A percentile compares a stretch with the other conserved stretches of the same genome.
These are phyloP conservation scores for Oemleria cerasiformis DNA, from an alignment of 306 rosid genomes.

Conservation along the genomic window DNA sequence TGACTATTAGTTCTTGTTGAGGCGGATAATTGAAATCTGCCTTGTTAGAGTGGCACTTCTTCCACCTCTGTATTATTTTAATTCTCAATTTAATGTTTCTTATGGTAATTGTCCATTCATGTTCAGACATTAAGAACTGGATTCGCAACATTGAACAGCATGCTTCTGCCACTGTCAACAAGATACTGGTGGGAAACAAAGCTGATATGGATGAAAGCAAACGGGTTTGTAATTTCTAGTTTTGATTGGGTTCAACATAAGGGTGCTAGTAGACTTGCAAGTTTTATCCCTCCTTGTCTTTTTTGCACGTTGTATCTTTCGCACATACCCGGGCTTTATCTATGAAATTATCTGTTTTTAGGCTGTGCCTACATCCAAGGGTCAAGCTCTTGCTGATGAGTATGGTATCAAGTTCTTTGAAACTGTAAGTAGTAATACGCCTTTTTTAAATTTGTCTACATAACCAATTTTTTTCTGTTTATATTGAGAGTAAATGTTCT, in stretches of 20 bases:
- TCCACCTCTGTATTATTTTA: neutral
- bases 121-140: slow-evolving; percentile 80
- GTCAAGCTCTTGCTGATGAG: slow-evolving; percentile 94
- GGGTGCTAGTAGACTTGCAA: slow-evolving; percentile 7
- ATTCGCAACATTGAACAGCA: slow-evolving; percentile 84
- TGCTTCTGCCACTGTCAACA: slow-evolving; percentile 79
- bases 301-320: neutral
- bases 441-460: slow-evolving; percentile 15
- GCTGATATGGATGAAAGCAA: slow-evolving; percentile 91
- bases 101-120: slow-evolving; percentile 17
- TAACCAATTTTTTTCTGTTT: slow-evolving; percentile 14
- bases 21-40: neutral
- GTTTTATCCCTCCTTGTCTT: neutral
- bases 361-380: slow-evolving; percentile 83
- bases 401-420: slow-evolving; percentile 84
- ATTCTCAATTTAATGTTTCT: slow-evolving; percentile 16
- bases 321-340: neutral
- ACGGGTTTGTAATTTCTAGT: slow-evolving; percentile 45
- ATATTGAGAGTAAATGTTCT: slow-evolving; percentile 21
- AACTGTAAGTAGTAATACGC: slow-evolving; percentile 58
- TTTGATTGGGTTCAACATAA: neutral
- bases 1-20: neutral
- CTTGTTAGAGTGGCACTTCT: neutral
- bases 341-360: slow-evolving; percentile 22
- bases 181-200: slow-evolving; percentile 80